These are phyloP conservation scores for Solanum commersonii DNA, from an alignment of 257 asterid species.

Conservation along the genomic window DNA sequence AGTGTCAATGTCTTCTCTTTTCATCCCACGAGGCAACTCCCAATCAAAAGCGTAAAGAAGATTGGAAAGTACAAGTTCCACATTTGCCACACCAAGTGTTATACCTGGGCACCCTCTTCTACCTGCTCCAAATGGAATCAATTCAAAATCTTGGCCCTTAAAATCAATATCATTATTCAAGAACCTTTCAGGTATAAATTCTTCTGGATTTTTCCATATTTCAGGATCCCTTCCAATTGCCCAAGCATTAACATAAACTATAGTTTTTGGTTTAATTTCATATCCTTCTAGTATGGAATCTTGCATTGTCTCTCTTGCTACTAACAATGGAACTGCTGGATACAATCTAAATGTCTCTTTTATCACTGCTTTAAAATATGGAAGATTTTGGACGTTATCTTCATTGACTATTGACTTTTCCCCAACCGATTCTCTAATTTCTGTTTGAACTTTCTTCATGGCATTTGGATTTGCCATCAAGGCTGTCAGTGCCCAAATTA, in stretches of 20 bases:
- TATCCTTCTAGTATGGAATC: neutral
- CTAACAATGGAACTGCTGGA: neutral
- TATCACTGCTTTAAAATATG: neutral
- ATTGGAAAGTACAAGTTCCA: neutral
- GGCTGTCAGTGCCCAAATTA: neutral
- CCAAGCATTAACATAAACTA: neutral
- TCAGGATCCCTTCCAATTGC: neutral
- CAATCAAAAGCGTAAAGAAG: neutral
- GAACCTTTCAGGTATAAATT: neutral
- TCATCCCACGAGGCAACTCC: neutral
- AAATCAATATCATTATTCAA: neutral
- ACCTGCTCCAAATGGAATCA: neutral
- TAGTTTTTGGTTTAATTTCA: neutral
- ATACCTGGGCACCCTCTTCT: neutral
- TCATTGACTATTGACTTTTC: neutral
- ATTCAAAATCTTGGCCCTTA: neutral
- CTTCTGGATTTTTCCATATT: neutral
- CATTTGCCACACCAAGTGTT: neutral
- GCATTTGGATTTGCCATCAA: neutral
- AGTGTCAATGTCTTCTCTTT: neutral
- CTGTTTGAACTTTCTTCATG: neutral
- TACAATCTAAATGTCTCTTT: neutral
- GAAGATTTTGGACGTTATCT: neutral
- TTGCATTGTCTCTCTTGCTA: neutral
- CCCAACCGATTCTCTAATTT: neutral